Base-by-base conservation (phyloP, 1,139 yeast genomes). In the Suhomyces bokatorum region DNA sequence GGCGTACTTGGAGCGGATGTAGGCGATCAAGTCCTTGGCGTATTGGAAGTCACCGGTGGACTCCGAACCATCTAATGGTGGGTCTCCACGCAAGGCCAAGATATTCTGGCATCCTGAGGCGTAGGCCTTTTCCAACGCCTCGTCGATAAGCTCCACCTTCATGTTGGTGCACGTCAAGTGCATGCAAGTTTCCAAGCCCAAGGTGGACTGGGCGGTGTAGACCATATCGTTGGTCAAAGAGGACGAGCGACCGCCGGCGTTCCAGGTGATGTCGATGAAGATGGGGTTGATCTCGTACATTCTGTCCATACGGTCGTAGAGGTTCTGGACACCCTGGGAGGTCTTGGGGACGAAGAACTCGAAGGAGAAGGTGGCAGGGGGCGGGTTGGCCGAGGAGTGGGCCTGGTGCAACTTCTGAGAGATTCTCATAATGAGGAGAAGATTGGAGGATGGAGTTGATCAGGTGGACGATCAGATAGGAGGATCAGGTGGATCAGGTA, bases 321-420 rank as follows among this genome's bases (percentile, higher is more conserved):
- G 75, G 62, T 93, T 93, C 64, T 91, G 97, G 28, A 91, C 95
- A 63, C 99, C 99, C 66, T 93, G 97, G 20, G 95, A 77, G 0
- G 99, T 93, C 72, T 93, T 93, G 37, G 99, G 99, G n/a, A 93
- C 97, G 64, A 93, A 93, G 70, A 88, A 93, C 73, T 93, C 99
- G 60, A 91, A 93, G 40, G 98, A 91, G 65, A 88, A 93, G 5
- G 97, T 88, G 4, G 96, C 77, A 3, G 74, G 74, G 4, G 81
- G 75, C 11, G 77, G 70, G 40, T 60, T 52, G 58, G 77, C 52
- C 56, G 65, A 56, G 16, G 63, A 50, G 51, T 78, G 83, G 15
- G 81, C 79, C 55, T 68, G 77, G 35, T 60, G 52, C 50, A 79
- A 67, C 59, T 80, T 80, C 39, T 79, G 80, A 6, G 82, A 69